Evolutionary conservation across 2,329 filamentous ascomycete genomes (phyloP), one percentile per base, ranked within the genome.

Genomic region (Botrytis paeoniae): DNA sequence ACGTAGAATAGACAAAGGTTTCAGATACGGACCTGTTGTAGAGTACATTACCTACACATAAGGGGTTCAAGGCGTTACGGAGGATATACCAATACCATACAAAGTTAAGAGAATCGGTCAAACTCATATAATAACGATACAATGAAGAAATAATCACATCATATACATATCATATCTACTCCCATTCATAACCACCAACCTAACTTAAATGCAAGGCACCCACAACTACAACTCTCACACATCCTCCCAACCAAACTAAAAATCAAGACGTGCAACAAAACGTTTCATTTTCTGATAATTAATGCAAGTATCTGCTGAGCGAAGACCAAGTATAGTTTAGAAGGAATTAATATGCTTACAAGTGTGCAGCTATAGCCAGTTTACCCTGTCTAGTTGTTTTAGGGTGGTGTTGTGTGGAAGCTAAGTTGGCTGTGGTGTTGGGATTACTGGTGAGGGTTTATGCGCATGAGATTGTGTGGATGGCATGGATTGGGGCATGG

Each of bases 261-360:
- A 72, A 54, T 61, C 9, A n/a, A 45, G 70, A 69, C 12, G 29
- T 61, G 70, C 70, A 72, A 72, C 70, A 72, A 69, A 60, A 22
- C 29, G 54, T 65, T 71, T 64, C 43, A 51, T 63, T 25, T 39
- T 29, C 20, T 54, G 32, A 4, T 66, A 25, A 66, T 32, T 59
- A 37, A 66, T 62, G 68, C 68, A 62, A 9, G 54, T n/a, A 45
- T 35, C 12, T 71, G 37, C 37, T 29, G 14, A 35, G 35, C 32
- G 22, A 66, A 51, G 45, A 54, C 32, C 32, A 54, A 66, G 64
- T 66, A 12, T 20, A 51, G 63, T 48, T n/a, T 48, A 65, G 45
- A 25, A 25, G 25, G 43, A 32, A 51, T 37, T 51, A 35, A 16
- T 29, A 48, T 65, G 63, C 63, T 65, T 37, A 48, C 43, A 65